Conservation (phyloP, 805 yeast genomes). For the Yamadazyma takamatsuzukensis region DNA sequence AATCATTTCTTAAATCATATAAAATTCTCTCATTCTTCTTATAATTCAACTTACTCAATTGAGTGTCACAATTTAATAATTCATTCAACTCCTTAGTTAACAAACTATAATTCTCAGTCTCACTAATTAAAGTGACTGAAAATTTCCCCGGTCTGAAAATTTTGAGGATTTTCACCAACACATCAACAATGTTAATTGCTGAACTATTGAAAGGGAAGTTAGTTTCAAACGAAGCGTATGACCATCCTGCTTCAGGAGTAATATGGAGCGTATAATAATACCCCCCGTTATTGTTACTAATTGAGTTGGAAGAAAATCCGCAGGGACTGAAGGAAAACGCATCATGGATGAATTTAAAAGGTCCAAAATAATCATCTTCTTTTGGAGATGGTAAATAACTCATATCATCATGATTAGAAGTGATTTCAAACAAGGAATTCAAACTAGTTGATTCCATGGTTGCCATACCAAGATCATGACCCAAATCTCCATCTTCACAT, state of each 20-base stretch:
- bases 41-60: slow-evolving; percentile 43
- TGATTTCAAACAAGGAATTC: slow-evolving; percentile 47
- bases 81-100: slow-evolving; percentile 11
- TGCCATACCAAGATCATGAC: slow-evolving; percentile 73
- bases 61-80: slow-evolving; percentile 17
- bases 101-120: slow-evolving; percentile 10
- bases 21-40: slow-evolving; percentile 61
- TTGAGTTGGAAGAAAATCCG: slow-evolving; percentile 88
- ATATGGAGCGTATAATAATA: slow-evolving; percentile 82
- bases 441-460: slow-evolving; percentile 64
- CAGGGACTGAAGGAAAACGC: slow-evolving; percentile 92
- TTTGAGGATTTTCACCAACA: slow-evolving; percentile 55
- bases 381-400: slow-evolving; percentile 33
- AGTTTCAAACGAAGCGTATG: slow-evolving; percentile 94
- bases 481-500: slow-evolving; percentile 59
- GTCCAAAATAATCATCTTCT: slow-evolving; percentile 15
- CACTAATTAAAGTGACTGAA: slow-evolving; percentile 43
- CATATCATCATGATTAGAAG: slow-evolving; percentile 2
- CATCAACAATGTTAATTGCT: slow-evolving; percentile 45
- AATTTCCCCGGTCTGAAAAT: slow-evolving; percentile 76
- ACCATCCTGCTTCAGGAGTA: slow-evolving; percentile 92
- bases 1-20: slow-evolving; percentile 68
- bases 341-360: slow-evolving; percentile 57
- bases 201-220: slow-evolving; percentile 56
- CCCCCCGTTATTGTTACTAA: slow-evolving; percentile 42